Percentiles rank a stretch among this genome's conserved stretches.
Conservation (phyloP, 345 rosid species). For the Sonneratia alba region DNA sequence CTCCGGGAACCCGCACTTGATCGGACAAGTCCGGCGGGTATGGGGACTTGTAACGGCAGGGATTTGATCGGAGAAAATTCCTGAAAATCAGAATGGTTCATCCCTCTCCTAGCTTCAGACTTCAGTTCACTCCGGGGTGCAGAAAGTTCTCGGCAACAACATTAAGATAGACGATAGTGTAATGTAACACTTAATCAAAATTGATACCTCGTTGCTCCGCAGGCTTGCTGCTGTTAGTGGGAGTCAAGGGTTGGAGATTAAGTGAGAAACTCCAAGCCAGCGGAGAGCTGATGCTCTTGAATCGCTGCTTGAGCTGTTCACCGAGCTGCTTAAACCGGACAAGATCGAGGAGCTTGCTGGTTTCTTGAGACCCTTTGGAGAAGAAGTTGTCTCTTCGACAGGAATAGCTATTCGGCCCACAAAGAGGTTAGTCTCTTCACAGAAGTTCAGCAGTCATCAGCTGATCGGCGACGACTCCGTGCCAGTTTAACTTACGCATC, state of each 20-base stretch:
- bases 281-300: slow-evolving; percentile 85
- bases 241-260: slow-evolving; percentile 31
- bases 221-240: slow-evolving; percentile 36
- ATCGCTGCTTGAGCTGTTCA: slow-evolving; percentile 83
- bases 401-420: slow-evolving; percentile 97
- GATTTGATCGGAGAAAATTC: too few species aligned
- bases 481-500: slow-evolving; percentile 18
- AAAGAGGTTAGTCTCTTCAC: slow-evolving; percentile 73
- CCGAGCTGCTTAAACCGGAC: slow-evolving; percentile 76
- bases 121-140: too few species aligned
- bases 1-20: too few species aligned
- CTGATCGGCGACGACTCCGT: slow-evolving; percentile 12
- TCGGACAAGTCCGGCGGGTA: too few species aligned
- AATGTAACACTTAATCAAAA: too few species aligned
- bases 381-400: slow-evolving; percentile 80
- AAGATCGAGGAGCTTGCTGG: slow-evolving; percentile 80
- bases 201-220: slow-evolving; percentile 47
- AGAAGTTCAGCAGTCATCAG: slow-evolving; percentile 46
- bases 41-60: too few species aligned
- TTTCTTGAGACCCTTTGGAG: slow-evolving; percentile 84
- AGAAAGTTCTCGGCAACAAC: too few species aligned
- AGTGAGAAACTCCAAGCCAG: slow-evolving; percentile 51
- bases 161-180: too few species aligned
- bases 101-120: too few species aligned
- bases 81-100: too few species aligned